These are phyloP conservation scores for Turritis glabra DNA, from an alignment of 345 rosid species.

Conservation along the genomic window DNA sequence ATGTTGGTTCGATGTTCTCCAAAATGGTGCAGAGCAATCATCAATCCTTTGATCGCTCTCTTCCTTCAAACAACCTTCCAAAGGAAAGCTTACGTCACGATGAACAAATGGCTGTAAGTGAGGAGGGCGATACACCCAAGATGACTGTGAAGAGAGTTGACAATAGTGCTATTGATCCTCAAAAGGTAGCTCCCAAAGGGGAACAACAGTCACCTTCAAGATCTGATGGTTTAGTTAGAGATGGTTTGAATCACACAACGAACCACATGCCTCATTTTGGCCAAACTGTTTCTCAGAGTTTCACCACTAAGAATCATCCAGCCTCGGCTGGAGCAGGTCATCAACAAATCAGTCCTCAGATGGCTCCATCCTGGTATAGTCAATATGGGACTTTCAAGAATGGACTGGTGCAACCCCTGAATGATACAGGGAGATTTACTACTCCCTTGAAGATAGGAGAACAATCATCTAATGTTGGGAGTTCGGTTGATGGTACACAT, in stretches of 20 bases:
- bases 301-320: slow-evolving; percentile 39
- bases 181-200: slow-evolving; percentile 44
- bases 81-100: slow-evolving; percentile 52
- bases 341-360: slow-evolving; percentile 64
- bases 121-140: slow-evolving; percentile 49
- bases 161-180: slow-evolving; percentile 48
- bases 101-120: slow-evolving; percentile 55
- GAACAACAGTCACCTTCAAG: slow-evolving; percentile 44
- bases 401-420: slow-evolving; percentile 55
- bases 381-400: slow-evolving; percentile 68
- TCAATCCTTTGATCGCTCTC: slow-evolving; percentile 63
- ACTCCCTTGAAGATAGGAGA: slow-evolving; percentile 46
- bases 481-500: slow-evolving; percentile 47
- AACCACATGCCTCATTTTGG: slow-evolving; percentile 37
- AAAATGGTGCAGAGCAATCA: slow-evolving; percentile 47
- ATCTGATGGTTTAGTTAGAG: slow-evolving; percentile 44
- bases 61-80: slow-evolving; percentile 46
- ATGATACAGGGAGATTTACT: slow-evolving; percentile 47
- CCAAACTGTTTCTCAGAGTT: slow-evolving; percentile 44
- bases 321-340: slow-evolving; percentile 49
- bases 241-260: slow-evolving; percentile 37
- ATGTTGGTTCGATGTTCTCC: slow-evolving; percentile 34
- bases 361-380: slow-evolving; percentile 84
- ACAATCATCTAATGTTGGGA: slow-evolving; percentile 45
- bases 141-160: slow-evolving; percentile 55